These are phyloP conservation scores for Trichosporon asahii DNA, from an alignment of 1,284 basidiomycete genomes.

Conservation along the genomic window DNA sequence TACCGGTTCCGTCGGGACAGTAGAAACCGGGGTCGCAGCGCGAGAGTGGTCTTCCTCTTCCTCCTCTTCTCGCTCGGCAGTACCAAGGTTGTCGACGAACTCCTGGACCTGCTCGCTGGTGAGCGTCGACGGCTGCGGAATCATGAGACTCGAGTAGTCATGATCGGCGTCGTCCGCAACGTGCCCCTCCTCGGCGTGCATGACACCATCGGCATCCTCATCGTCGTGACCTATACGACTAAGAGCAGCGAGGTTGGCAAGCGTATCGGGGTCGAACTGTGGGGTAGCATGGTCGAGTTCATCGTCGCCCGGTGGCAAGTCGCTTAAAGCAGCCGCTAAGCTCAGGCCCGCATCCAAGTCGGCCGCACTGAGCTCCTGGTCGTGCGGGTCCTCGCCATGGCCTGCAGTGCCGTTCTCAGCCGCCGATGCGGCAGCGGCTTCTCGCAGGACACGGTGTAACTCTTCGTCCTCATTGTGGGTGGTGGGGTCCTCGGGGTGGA, in stretches of 20 bases:
- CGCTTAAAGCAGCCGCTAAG: constrained; percentile 21
- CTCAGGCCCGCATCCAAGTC: constrained; percentile 13
- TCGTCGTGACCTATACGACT: constrained; percentile 29
- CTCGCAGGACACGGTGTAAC: constrained; percentile 2
- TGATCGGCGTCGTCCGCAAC: constrained; percentile 13
- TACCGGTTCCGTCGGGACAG: background rate
- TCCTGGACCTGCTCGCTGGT: constrained; percentile 40
- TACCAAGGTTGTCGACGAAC: constrained; percentile 31
- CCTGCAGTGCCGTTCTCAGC: background rate
- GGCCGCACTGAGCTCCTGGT: constrained; percentile 2
- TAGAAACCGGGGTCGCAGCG: background rate
- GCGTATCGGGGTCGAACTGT: constrained; percentile 41
- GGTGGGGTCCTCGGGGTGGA: constrained; percentile 28
- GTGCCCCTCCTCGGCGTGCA: constrained; percentile 21
- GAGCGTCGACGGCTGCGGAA: constrained; percentile 21
- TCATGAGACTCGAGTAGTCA: constrained; percentile 22
- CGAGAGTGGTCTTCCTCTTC: constrained; percentile 14
- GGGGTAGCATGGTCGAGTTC: constrained; percentile 11
- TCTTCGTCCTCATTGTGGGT: constrained; percentile 6
- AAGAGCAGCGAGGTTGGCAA: constrained; percentile 46
- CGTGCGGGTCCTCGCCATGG: background rate
- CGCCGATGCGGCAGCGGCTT: background rate
- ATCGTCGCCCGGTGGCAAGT: constrained; percentile 17
- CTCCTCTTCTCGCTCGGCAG: constrained; percentile 13
- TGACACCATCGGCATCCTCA: constrained; percentile 17